Percentiles rank a stretch among this genome's conserved stretches.
Conservation (phyloP, 2,329 filamentous ascomycete species). For the Colletotrichum zoysiae region DNA sequence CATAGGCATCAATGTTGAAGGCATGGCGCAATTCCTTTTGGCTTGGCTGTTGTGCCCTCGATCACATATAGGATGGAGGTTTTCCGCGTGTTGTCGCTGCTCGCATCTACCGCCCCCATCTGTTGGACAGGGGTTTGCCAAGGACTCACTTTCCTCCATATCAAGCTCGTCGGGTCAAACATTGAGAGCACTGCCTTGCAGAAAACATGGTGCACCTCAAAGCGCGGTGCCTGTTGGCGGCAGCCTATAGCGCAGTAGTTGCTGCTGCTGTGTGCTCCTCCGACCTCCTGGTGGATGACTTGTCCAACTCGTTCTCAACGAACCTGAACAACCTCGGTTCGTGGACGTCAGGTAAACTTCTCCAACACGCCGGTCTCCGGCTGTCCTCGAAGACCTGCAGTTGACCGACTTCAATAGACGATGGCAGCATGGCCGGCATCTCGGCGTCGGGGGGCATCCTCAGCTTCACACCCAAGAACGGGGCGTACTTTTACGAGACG, state of each 20-base stretch:
- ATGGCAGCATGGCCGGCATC: conserved; percentile 59
- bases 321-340: conserved; percentile 51
- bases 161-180: background rate
- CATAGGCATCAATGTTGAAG: background rate
- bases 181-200: background rate
- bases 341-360: conserved; percentile 52
- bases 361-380: background rate
- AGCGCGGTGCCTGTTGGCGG: conserved; percentile 36
- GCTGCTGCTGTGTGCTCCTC: conserved; percentile 46
- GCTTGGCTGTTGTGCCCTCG: conserved; percentile 1
- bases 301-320: conserved; percentile 49
- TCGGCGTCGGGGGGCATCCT: conserved; percentile 58
- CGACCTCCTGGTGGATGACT: conserved; percentile 52
- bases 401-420: conserved; percentile 54
- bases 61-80: conserved; percentile 27
- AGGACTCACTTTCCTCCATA: background rate
- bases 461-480: conserved; percentile 61
- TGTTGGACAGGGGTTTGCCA: conserved; percentile 1
- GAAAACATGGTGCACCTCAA: conserved; percentile 43
- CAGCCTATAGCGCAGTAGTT: conserved; percentile 39
- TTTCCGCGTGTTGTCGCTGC: background rate
- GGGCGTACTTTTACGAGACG: conserved; percentile 67
- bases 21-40: conserved; percentile 6
- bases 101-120: background rate
- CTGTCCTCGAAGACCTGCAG: background rate